A percentile compares a stretch with the other conserved stretches of the same genome.
phyloP scores from a whole-genome alignment of 768 basidiomycete genomes.

The Cyathus striatus region DNA sequence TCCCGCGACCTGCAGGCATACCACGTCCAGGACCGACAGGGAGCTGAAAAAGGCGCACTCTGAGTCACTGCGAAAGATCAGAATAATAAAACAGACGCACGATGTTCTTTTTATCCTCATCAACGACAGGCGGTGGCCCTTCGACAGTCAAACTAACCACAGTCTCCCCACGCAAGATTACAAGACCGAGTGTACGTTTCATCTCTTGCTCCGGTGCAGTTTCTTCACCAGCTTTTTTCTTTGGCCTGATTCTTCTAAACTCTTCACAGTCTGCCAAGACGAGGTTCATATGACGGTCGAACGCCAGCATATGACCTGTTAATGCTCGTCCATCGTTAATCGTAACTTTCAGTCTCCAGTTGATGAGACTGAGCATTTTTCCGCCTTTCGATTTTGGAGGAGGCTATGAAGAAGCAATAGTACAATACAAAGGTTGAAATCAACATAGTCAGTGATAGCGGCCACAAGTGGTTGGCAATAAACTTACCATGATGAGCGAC shows the following conservation, averaged over 20 bases:
- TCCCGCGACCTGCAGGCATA: slow-evolving; percentile 94
- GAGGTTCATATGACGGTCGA: slow-evolving; percentile 99
- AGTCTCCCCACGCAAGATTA: slow-evolving; percentile 93
- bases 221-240: slow-evolving; percentile 86
- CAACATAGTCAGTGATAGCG: too few relatives aligned
- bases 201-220: slow-evolving; percentile 83
- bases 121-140: slow-evolving; percentile 88
- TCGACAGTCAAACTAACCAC: slow-evolving; percentile 94
- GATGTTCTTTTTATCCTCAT: slow-evolving; percentile 83
- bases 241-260: slow-evolving; percentile 86
- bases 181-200: slow-evolving; percentile 94
- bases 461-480: too few relatives aligned
- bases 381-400: slow-evolving; percentile 97
- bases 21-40: slow-evolving; percentile 90
- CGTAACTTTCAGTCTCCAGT: slow-evolving; percentile 96
- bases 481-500: slow-evolving; percentile 57
- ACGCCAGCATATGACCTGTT: slow-evolving; percentile 98
- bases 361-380: slow-evolving; percentile 96
- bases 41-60: slow-evolving; percentile 42
- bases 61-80: background rate
- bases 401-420: slow-evolving; percentile 46
- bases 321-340: slow-evolving; percentile 95
- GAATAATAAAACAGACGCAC: slow-evolving; percentile 34
- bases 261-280: slow-evolving; percentile 98
- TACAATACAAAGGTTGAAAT: too few relatives aligned